Evolutionary conservation across 2,329 filamentous ascomycete genomes (phyloP), one percentile per base, ranked within the genome.

Genomic region (Harringtonia lauricola): DNA sequence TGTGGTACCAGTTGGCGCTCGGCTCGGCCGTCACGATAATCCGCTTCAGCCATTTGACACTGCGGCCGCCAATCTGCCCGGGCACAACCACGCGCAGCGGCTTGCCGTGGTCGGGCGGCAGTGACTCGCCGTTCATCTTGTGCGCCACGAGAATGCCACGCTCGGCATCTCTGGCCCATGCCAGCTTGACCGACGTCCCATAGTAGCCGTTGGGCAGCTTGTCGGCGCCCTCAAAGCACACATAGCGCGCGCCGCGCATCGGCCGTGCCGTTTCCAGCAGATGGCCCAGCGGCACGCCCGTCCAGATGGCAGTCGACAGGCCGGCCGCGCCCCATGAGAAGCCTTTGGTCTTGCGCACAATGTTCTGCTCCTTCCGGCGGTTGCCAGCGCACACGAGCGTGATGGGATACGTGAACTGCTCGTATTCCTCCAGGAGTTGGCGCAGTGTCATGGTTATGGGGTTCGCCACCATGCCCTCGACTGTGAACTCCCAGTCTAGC

Each of bases 1-100:
- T 87, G 60, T 95, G 89, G 55, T 95, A 95, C 86, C 87, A 94
- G 57, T 94, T 95, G 49, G 90, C 82, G 57, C 87, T 94, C 1
- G 88, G 87, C 21, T 72, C 68, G 10, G 80, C 74, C 0, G 87
- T 90, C 41, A 95, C 61, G 36, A 88, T 83, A 47, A 95, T 73
- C 51, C 72, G 81, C 65, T 82, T 90, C 46, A 95, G 59, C 89
- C 89, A 95, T 62, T 95, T 95, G 28, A 95, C 88, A 59, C 86
- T 94, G 49, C 89, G 74, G 1, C 88, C 89, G 29, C 89, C 89
- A 49, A 95, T 95, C 60, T 94, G 87, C 0, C 89, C 89, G 0
- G 89, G 89, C 4, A 95, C 84, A 8, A 95, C 79, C 8, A 82
- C 80, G 48, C 89, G 73, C 35, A 95, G 63, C 1, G 89, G 89